These are phyloP conservation scores for Thecamonas trahens DNA, from an alignment of 78 protist genomes.

Conservation along the genomic window DNA sequence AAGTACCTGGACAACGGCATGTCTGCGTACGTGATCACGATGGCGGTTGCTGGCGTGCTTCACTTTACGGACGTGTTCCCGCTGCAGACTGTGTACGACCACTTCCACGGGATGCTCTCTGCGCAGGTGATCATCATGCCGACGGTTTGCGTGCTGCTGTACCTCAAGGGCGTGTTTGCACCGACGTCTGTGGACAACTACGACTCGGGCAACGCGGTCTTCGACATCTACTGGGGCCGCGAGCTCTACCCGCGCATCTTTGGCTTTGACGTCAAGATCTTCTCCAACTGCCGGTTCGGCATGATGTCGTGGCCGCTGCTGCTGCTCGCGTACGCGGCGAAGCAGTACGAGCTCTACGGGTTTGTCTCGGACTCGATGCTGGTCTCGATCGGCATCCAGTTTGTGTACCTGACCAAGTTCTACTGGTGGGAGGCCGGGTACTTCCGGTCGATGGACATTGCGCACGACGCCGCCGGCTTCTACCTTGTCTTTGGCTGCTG, in stretches of 20 bases:
- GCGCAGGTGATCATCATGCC: background rate
- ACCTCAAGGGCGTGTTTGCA: background rate
- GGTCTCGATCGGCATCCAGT: slow-evolving; percentile 1
- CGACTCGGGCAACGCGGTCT: slow-evolving; percentile 9
- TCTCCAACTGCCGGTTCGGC: slow-evolving; percentile 24
- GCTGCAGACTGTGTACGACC: background rate
- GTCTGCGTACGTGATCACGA: background rate
- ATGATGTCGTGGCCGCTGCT: slow-evolving; percentile 28
- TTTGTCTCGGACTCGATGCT: background rate
- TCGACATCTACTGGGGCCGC: slow-evolving; percentile 30
- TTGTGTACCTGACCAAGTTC: slow-evolving; percentile 33
- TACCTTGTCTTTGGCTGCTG: background rate
- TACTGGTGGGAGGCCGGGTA: slow-evolving; percentile 33
- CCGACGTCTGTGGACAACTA: background rate
- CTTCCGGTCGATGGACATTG: slow-evolving; percentile 16
- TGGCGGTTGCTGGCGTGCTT: background rate
- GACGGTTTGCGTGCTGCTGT: background rate
- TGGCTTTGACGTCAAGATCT: slow-evolving; percentile 23
- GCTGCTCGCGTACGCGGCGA: background rate
- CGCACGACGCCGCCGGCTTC: background rate
- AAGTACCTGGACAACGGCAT: background rate
- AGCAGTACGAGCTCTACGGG: slow-evolving; percentile 22
- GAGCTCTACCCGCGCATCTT: slow-evolving; percentile 30
- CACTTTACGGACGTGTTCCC: background rate
- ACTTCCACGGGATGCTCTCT: background rate